phyloP scores from a whole-genome alignment of 192 early-diverging fungal species.

The Chytriomyces confervae region DNA sequence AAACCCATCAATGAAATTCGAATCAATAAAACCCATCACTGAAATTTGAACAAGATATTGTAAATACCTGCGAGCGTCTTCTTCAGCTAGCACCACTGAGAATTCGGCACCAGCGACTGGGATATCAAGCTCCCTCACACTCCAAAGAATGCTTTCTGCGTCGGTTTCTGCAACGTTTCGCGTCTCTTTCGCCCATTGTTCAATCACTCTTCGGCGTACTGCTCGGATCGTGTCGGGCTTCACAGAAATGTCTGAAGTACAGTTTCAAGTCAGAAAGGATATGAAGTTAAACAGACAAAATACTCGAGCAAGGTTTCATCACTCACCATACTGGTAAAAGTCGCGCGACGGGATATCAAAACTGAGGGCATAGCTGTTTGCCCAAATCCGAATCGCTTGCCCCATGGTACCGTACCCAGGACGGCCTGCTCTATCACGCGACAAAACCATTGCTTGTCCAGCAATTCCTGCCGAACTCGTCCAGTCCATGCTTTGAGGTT shows the following conservation, averaged over 20 bases:
- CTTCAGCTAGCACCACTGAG: not conserved
- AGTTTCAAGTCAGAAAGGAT: not conserved
- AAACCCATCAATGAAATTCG: not conserved
- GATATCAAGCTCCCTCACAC: not conserved
- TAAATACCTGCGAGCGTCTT: not conserved
- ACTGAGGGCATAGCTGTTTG: not conserved
- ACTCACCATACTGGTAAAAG: constrained; percentile 19
- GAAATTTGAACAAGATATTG: not conserved
- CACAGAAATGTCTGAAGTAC: not conserved
- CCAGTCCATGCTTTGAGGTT: not conserved
- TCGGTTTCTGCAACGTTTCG: constrained; percentile 7
- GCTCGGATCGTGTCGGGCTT: not conserved
- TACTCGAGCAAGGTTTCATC: not conserved
- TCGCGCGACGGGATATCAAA: not conserved
- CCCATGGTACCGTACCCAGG: not conserved
- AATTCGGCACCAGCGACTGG: not conserved
- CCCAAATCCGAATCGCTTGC: not conserved
- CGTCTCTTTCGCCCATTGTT: constrained; percentile 5
- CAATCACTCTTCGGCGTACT: not conserved
- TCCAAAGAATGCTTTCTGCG: constrained; percentile 6
- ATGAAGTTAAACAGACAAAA: not conserved
- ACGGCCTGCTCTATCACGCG: not conserved
- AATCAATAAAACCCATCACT: not conserved
- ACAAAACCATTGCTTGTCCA: not conserved
- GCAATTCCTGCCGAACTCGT: not conserved